Conservation (phyloP, 2,329 filamentous ascomycete genomes). For the Neocatenulostroma microsporum region DNA sequence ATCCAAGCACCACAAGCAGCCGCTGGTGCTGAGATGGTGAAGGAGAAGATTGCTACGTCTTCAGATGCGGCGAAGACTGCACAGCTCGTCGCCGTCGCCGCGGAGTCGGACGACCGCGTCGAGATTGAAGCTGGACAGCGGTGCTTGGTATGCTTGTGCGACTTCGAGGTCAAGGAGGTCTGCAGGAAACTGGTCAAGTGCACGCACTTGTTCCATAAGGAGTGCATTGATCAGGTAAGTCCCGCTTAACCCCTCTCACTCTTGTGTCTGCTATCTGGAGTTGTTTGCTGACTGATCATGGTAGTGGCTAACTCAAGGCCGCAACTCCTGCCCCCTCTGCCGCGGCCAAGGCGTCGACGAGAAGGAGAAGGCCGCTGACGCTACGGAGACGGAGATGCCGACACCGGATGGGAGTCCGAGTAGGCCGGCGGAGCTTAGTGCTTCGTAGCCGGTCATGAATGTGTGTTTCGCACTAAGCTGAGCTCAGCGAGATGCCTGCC, state of each 20-base stretch:
- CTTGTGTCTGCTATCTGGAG: too few species aligned
- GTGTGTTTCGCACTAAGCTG: too few species aligned
- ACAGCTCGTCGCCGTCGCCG: constrained; percentile 27
- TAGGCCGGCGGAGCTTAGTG: constrained; percentile 8
- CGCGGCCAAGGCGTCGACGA: constrained; percentile 52
- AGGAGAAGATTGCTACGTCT: constrained; percentile 5
- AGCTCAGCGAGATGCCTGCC: too few species aligned
- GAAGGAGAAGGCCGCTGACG: constrained; percentile 25
- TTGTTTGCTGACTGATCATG: neutral
- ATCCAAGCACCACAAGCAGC: neutral
- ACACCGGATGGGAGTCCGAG: constrained; percentile 7
- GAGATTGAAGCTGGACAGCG: constrained; percentile 39
- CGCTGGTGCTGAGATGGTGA: neutral
- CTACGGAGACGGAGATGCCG: too few species aligned
- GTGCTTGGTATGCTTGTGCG: constrained; percentile 59
- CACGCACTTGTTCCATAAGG: constrained; percentile 58
- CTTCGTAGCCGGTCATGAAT: constrained; percentile 1
- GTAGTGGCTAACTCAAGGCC: constrained; percentile 61
- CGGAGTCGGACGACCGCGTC: constrained; percentile 24
- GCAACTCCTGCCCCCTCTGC: constrained; percentile 57
- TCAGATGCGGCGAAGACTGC: constrained; percentile 20
- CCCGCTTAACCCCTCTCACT: constrained; percentile 8
- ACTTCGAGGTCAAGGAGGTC: constrained; percentile 56
- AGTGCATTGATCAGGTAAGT: constrained; percentile 63
- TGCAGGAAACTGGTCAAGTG: constrained; percentile 55